Conservation (phyloP, 2,329 filamentous ascomycete species). For the Eurotiales sp. region DNA sequence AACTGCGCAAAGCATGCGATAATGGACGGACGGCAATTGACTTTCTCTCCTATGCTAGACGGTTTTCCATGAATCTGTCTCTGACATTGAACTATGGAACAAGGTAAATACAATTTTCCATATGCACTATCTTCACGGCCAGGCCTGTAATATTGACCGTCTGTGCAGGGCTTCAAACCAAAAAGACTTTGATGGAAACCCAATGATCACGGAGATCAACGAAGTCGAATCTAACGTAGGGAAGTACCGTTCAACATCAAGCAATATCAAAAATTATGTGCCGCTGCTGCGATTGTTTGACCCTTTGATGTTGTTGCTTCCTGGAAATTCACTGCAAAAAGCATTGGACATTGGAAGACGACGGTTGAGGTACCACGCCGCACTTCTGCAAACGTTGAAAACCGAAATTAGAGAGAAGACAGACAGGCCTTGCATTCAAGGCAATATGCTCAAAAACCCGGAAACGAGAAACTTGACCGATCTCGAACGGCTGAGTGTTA, state of each 20-base stretch:
- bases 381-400: conserved; percentile 8
- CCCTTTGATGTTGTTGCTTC: conserved; percentile 5
- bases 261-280: conserved; percentile 17
- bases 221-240: conserved; percentile 16
- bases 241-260: conserved; percentile 16
- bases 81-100: conserved; percentile 15
- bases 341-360: conserved; percentile 11
- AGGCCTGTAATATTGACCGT: too few relatives aligned
- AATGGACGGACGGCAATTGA: conserved; percentile 5
- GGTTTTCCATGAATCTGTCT: conserved; percentile 12
- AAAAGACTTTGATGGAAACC: conserved; percentile 10
- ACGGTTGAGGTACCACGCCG: conserved; percentile 9
- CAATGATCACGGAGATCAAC: conserved; percentile 14
- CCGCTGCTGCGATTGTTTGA: conserved; percentile 15
- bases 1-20: conserved; percentile 9
- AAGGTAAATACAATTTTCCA: too few relatives aligned
- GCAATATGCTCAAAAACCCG: conserved; percentile 14
- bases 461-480: conserved; percentile 12
- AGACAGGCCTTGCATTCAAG: conserved; percentile 16
- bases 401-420: conserved; percentile 10
- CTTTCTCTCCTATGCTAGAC: conserved; percentile 11
- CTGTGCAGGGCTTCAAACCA: conserved; percentile 6
- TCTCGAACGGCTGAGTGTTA: conserved; percentile 13
- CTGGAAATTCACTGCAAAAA: conserved; percentile 11
- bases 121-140: too few relatives aligned